Evolutionary conservation across 1,284 basidiomycete species (phyloP).

Genomic region (Pholiota adiposa): DNA sequence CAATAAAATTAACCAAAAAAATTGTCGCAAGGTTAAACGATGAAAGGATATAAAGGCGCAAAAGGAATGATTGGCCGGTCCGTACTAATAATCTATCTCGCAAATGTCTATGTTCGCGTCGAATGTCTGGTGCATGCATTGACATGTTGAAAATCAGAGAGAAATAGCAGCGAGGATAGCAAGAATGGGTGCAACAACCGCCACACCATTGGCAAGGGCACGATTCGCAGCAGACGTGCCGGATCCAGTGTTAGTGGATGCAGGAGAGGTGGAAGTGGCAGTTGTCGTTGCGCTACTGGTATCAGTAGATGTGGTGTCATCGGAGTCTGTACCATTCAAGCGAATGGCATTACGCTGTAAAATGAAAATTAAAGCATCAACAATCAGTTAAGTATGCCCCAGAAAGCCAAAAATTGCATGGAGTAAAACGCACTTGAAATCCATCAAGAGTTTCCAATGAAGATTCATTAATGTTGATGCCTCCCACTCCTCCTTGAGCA

Average conservation of each 20-base stretch:
- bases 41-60: not conserved
- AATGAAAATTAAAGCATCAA: slow-evolving; percentile 9
- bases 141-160: slow-evolving; percentile 3
- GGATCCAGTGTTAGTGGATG: slow-evolving; percentile 11
- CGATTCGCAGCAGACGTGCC: slow-evolving; percentile 16
- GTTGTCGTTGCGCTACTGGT: slow-evolving; percentile 14
- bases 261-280: slow-evolving; percentile 18
- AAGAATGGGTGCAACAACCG: slow-evolving; percentile 10
- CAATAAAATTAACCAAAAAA: not conserved
- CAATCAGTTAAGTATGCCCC: not conserved
- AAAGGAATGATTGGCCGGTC: not conserved
- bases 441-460: slow-evolving; percentile 54
- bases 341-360: slow-evolving; percentile 54
- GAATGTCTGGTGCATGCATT: not conserved
- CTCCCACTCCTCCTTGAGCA: slow-evolving; percentile 61
- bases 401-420: slow-evolving; percentile 1
- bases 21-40: not conserved
- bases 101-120: no score
- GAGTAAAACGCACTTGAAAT: slow-evolving; percentile 46
- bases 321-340: slow-evolving; percentile 51
- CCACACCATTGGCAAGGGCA: slow-evolving; percentile 8
- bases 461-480: slow-evolving; percentile 57
- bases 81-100: not conserved
- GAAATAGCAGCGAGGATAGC: slow-evolving; percentile 15
- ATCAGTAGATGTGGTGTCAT: slow-evolving; percentile 20